Base-by-base conservation (phyloP, 768 basidiomycete genomes). In the Boletus edulis region DNA sequence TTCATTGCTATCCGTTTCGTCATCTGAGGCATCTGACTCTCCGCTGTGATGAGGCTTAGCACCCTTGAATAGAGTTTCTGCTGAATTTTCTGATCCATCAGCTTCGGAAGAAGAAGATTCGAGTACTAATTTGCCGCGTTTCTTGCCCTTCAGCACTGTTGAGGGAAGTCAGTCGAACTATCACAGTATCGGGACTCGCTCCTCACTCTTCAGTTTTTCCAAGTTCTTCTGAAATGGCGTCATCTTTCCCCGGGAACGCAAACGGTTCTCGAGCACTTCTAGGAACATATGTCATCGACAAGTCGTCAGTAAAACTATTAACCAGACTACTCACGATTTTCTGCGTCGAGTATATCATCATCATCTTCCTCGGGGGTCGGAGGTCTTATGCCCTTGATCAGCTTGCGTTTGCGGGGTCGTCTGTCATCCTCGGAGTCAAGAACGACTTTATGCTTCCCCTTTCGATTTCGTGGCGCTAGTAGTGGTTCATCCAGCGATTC, bases 181-280 rank as follows among this genome's bases (percentile, higher is more conserved):
- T 20, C 5, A 15, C 17, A 45, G 43, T 18, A 40, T 18, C n/a
- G 29, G 14, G 14, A 29, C 18, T 41, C 20, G 3, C 15, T 37
- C 22, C 13, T 52, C 22, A 92, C 89, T 75, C 71, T 82, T 88
- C 49, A 91, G 62, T 57, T 76, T 84, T 57, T 87, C 84, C 14
- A 91, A 67, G 56, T 81, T 86, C 65, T 76, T 78, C 59, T 84
- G 86, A 65, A 82, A 91, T 6, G 69, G 57, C 14, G 84, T 79
- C 67, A 78, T 76, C 69, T 81, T 89, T 54, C 76, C 73, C 31
- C 88, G 80, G 27, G 72, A 67, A 35, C 91, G 84, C 31, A 92
- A 68, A 42, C 90, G 84, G 8, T 72, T 73, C 24, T 84, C 75
- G 39, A 93, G 71, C 29, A 92, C 86, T 49, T 74, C 86, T 91